Evolutionary conservation across 139 green algal genomes (phyloP).

Genomic region (Micromonas pusilla): DNA sequence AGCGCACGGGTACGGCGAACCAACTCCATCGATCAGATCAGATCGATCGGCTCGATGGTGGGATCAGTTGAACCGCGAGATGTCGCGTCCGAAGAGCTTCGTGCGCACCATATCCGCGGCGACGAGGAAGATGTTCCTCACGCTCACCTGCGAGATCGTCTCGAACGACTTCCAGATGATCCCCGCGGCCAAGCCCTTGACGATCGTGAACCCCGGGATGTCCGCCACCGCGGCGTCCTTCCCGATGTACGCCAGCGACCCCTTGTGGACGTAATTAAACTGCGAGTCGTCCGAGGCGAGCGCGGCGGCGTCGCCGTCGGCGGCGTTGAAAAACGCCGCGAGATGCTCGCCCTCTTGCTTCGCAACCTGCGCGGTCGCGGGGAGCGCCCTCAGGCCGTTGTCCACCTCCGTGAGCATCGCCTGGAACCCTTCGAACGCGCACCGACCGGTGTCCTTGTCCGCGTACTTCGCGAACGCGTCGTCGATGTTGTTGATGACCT

Average conservation of each 20-base stretch:
- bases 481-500: constrained; percentile 52
- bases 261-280: constrained; percentile 60
- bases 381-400: constrained; percentile 51
- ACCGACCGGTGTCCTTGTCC: neutral
- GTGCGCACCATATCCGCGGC: constrained; percentile 58
- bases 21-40: too few species aligned
- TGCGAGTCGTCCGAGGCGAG: constrained; percentile 23
- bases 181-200: constrained; percentile 59
- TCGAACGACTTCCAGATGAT: constrained; percentile 80
- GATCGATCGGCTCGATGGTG: too few species aligned
- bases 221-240: constrained; percentile 83
- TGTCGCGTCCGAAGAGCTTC: constrained; percentile 81
- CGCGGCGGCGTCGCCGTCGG: neutral
- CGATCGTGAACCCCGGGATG: constrained; percentile 57
- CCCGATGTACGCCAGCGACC: constrained; percentile 78
- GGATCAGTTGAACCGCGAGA: constrained; percentile 57
- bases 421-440: neutral
- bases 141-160: constrained; percentile 67
- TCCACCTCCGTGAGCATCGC: constrained; percentile 18
- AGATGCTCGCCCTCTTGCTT: constrained; percentile 80
- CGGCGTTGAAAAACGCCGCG: constrained; percentile 42
- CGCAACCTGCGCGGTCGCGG: constrained; percentile 78
- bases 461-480: constrained; percentile 7
- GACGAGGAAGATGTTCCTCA: constrained; percentile 76
- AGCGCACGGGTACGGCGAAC: too few species aligned